Percentiles rank a stretch among this genome's conserved stretches.
These are phyloP conservation scores for Zalaria sp. DNA, from an alignment of 2,329 filamentous ascomycete species.

Conservation along the genomic window DNA sequence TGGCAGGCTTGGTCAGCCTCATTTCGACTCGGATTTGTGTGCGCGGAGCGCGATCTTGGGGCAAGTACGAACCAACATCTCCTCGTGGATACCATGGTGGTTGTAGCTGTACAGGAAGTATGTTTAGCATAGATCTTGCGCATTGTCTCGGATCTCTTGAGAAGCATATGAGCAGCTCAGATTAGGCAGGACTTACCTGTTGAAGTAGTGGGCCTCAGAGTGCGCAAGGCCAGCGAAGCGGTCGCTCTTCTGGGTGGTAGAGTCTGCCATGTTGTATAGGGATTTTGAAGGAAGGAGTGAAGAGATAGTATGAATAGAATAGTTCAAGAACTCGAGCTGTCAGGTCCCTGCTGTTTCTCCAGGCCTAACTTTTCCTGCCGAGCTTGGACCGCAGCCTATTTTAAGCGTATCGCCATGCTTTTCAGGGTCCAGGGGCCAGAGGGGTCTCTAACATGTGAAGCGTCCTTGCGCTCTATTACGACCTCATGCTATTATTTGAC, in stretches of 20 bases:
- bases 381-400: too few species aligned
- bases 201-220: conserved; percentile 98
- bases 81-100: conserved; percentile 74
- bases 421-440: too few species aligned
- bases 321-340: too few species aligned
- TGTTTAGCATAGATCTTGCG: conserved; percentile 19
- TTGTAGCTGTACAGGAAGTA: conserved; percentile 23
- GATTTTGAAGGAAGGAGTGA: too few species aligned
- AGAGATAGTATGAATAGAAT: too few species aligned
- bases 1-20: not conserved
- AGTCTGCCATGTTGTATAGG: too few species aligned
- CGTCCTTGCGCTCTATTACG: too few species aligned
- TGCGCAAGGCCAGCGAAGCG: conserved; percentile 62
- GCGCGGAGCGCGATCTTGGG: conserved; percentile 2
- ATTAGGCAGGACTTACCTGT: conserved; percentile 49
- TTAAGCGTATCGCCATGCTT: too few species aligned
- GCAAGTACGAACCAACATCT: conserved; percentile 71
- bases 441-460: too few species aligned
- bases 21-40: conserved; percentile 2
- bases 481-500: too few species aligned
- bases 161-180: not conserved
- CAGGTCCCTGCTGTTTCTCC: too few species aligned
- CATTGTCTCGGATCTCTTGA: conserved; percentile 2
- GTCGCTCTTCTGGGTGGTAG: conserved; percentile 5
- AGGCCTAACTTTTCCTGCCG: too few species aligned